These are phyloP conservation scores for Rubus idaeus DNA, from an alignment of 306 rosid genomes.

Conservation along the genomic window DNA sequence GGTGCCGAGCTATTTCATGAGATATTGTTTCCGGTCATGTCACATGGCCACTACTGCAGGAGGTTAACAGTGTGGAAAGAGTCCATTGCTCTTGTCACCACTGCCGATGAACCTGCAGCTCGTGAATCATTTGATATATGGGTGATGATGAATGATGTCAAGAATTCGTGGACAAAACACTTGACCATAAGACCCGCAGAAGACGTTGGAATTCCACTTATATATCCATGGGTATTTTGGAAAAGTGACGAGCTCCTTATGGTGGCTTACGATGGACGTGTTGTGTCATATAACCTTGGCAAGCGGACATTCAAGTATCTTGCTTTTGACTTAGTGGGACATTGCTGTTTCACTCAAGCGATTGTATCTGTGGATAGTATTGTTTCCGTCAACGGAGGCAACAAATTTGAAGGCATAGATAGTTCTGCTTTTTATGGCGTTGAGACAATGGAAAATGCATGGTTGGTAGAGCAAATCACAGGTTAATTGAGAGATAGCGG, in stretches of 20 bases:
- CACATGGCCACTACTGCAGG: no score
- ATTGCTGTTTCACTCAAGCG: neutral
- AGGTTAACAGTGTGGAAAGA: no score
- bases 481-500: no score
- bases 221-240: neutral
- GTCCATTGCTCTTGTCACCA: no score
- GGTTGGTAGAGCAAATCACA: no score
- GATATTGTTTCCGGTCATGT: no score
- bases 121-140: neutral
- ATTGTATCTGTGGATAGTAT: neutral
- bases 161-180: slow-evolving; percentile 5
- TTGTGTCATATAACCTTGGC: neutral
- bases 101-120: no score
- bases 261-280: neutral
- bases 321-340: no score
- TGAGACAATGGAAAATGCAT: neutral
- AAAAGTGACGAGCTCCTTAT: neutral
- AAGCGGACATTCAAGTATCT: neutral
- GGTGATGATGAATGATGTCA: neutral
- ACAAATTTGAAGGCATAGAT: neutral
- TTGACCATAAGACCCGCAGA: neutral
- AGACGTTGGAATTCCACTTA: neutral
- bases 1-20: no score
- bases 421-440: neutral
- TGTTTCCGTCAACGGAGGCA: neutral